Evolutionary conservation across 1,284 basidiomycete genomes (phyloP).

Genomic region (Boletus mariae): DNA sequence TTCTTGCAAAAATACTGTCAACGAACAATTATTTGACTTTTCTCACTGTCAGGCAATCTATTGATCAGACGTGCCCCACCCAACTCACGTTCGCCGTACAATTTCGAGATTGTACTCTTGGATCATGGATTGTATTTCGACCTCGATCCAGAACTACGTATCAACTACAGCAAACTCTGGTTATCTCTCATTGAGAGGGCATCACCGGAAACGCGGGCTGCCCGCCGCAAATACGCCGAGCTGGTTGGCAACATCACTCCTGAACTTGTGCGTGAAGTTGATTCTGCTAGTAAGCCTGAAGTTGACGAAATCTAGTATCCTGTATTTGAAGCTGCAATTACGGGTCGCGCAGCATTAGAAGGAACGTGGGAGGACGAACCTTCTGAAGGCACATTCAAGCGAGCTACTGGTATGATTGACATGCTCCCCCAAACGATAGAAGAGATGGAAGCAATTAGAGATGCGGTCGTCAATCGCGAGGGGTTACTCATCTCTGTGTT

Average conservation of each 20-base stretch:
- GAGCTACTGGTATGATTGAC: conserved; percentile 75
- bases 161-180: conserved; percentile 83
- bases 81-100: conserved; percentile 75
- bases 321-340: conserved; percentile 82
- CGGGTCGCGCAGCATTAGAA: conserved; percentile 65
- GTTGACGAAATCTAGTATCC: conserved; percentile 54
- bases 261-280: conserved; percentile 59
- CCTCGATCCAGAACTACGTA: conserved; percentile 70
- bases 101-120: conserved; percentile 91
- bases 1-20: not conserved
- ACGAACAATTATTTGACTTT: conserved; percentile 1
- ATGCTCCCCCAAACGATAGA: conserved; percentile 62
- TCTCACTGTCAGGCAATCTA: conserved; percentile 69
- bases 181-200: conserved; percentile 77
- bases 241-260: conserved; percentile 87
- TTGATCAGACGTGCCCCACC: conserved; percentile 76
- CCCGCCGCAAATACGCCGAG: conserved; percentile 81
- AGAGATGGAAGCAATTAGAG: conserved; percentile 76
- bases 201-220: conserved; percentile 57
- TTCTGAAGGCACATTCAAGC: conserved; percentile 39
- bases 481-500: conserved; percentile 82
- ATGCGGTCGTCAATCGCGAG: conserved; percentile 76
- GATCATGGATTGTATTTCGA: conserved; percentile 95
- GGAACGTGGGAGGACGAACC: conserved; percentile 47
- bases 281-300: not conserved